Percentiles rank a stretch among this genome's conserved stretches.
Conservation (phyloP, 768 basidiomycete species). For the Panus rudis region DNA sequence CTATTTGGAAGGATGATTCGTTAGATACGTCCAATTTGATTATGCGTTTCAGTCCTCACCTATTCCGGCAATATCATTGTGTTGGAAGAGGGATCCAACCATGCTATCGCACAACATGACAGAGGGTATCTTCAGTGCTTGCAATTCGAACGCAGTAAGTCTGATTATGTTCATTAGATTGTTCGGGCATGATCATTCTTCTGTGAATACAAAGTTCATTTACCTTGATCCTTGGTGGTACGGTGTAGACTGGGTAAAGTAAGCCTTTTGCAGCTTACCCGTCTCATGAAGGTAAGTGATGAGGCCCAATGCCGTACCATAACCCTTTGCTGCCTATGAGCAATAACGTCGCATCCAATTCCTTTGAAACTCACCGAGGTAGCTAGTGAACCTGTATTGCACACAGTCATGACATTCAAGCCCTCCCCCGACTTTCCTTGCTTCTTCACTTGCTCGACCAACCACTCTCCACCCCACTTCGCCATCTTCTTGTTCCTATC, state of each 20-base stretch:
- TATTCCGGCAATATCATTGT: conserved; percentile 76
- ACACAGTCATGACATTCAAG: conserved; percentile 86
- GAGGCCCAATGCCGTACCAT: conserved; percentile 90
- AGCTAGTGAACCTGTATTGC: conserved; percentile 95
- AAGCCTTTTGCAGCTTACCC: conserved; percentile 71
- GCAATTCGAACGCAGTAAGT: conserved; percentile 84
- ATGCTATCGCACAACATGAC: conserved; percentile 97
- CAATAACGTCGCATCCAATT: neutral
- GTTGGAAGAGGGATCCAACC: conserved; percentile 92
- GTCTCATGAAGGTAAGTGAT: conserved; percentile 86
- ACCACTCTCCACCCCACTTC: conserved; percentile 80
- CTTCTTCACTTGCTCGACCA: conserved; percentile 44
- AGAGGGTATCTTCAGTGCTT: conserved; percentile 75
- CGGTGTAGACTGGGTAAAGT: conserved; percentile 90
- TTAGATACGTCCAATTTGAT: neutral
- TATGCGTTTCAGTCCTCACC: conserved; percentile 35
- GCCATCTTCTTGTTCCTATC: conserved; percentile 84
- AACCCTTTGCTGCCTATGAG: conserved; percentile 55
- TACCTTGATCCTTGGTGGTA: conserved; percentile 90
- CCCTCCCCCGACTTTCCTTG: conserved; percentile 34
- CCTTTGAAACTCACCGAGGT: conserved; percentile 62
- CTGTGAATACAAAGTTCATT: conserved; percentile 10
- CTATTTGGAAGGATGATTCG: conserved; percentile 31
- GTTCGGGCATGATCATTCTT: no score
- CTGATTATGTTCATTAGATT: conserved; percentile 34